Conservation (phyloP, 164 flowering plant genomes). For the Vitis cinerea region DNA sequence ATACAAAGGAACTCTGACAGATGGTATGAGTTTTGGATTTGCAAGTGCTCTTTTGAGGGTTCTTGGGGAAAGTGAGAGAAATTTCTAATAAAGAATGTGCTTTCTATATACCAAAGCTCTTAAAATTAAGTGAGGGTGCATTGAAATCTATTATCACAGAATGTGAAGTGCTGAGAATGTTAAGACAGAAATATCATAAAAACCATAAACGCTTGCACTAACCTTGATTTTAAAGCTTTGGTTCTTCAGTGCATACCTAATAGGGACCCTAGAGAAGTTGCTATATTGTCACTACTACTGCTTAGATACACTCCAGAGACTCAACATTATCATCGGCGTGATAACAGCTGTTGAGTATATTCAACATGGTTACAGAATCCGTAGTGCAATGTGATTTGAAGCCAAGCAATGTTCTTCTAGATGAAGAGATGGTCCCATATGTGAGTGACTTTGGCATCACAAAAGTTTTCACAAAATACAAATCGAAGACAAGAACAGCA, state of each 20-base stretch:
- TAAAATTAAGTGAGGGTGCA: neutral
- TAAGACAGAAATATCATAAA: constrained; percentile 9
- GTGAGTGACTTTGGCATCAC: constrained; percentile 22
- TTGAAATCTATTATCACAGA: constrained; percentile 1
- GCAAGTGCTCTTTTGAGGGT: neutral
- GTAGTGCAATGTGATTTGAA: constrained; percentile 24
- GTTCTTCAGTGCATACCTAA: neutral
- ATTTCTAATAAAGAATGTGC: no score
- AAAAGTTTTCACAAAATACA: constrained; percentile 2
- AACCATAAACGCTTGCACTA: neutral
- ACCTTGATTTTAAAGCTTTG: neutral
- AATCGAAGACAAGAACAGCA: neutral
- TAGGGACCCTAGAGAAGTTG: constrained; percentile 2
- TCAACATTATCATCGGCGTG: neutral
- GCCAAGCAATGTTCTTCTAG: constrained; percentile 17
- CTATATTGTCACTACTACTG: neutral
- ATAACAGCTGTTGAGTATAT: constrained; percentile 14
- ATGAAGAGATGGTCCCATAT: constrained; percentile 15
- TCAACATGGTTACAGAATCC: constrained; percentile 19
- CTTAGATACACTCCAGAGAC: neutral
- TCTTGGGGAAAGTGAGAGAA: no score
- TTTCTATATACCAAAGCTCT: no score
- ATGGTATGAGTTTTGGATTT: neutral
- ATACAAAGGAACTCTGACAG: neutral
- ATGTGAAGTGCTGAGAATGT: constrained; percentile 8